Conservation (phyloP, 2,329 filamentous ascomycete species). For the Trichoderma pleuroti region DNA sequence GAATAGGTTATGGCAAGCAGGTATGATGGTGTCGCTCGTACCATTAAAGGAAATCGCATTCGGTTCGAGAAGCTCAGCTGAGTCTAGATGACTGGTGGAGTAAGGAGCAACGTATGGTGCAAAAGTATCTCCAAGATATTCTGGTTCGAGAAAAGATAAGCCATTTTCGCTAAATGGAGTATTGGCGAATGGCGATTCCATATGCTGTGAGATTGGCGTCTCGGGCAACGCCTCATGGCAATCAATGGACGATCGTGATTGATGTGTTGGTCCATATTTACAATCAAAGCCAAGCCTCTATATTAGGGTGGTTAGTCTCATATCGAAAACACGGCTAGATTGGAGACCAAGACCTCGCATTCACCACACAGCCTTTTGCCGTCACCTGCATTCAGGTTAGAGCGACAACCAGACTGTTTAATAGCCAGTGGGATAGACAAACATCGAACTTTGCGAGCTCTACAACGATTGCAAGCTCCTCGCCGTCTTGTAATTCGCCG, state of each 20-base stretch:
- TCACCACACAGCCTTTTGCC: not conserved
- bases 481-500: not conserved
- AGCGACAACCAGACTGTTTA: not conserved
- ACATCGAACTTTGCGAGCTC: not conserved
- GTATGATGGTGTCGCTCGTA: not conserved
- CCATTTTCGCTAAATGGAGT: not conserved
- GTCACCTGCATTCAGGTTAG: not conserved
- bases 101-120: not conserved
- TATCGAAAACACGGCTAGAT: not conserved
- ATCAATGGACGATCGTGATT: not conserved
- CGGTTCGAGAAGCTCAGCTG: not conserved
- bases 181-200: not conserved
- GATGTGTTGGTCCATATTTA: not conserved
- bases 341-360: not conserved
- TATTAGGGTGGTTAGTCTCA: not conserved
- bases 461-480: not conserved
- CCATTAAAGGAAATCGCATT: not conserved
- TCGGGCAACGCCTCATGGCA: not conserved
- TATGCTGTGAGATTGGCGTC: not conserved
- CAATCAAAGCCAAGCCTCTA: not conserved
- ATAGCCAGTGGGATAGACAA: not conserved
- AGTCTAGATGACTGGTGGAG: not conserved
- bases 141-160: not conserved
- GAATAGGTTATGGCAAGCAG: not conserved
- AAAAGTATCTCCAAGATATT: not conserved